Evolutionary conservation across 768 basidiomycete species (phyloP), one percentile per base, ranked within the genome.

Genomic region (Pulveroboletus sp.): DNA sequence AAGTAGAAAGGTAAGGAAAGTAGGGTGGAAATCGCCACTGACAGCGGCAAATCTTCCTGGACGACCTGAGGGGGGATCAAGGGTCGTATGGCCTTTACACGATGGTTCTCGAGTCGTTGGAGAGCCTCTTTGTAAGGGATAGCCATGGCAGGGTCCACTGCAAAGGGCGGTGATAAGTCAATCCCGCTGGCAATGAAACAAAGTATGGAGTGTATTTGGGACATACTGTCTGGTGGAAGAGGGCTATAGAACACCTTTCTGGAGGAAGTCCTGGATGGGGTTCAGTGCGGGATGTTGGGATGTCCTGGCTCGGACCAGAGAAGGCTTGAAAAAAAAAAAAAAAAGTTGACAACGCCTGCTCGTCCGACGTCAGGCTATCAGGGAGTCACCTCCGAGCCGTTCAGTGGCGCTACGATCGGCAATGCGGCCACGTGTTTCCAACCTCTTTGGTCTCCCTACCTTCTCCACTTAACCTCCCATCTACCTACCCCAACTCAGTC

Each of bases 41-140:
- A 89, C 88, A 92, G 70, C 38, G 90, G 90, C n/a, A 89, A 77
- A 68, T 97, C 93, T 68, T 97, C 93, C 57, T 89, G 87, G 2
- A 97, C 78, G 53, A 97, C 95, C 64, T 94, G 93, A 18, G 93
- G 93, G 44, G 93, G 93, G 49, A 97, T 93, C 49, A 97, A 71
- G 27, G 93, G 93, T 37, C 93, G 76, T 15, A 86, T 93, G 14
- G 80, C 85, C 65, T 82, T 92, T 47, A 97, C 93, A 39, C 93
- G 76, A 52, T 83, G 77, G 62, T 97, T 94, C 63, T 93, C 91
- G 35, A 96, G 83, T 47, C 86, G 82, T 52, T 79, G 66, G 45
- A 89, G 79, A 38, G 89, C 89, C 52, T 91, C 86, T 62, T 80
- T 82, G 77, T 89, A 85, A 41, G 88, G 74, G 63, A 89, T 79